Base-by-base conservation (phyloP, 371 early-diverging fungal genomes). In the Rhizopus stolonifer region DNA sequence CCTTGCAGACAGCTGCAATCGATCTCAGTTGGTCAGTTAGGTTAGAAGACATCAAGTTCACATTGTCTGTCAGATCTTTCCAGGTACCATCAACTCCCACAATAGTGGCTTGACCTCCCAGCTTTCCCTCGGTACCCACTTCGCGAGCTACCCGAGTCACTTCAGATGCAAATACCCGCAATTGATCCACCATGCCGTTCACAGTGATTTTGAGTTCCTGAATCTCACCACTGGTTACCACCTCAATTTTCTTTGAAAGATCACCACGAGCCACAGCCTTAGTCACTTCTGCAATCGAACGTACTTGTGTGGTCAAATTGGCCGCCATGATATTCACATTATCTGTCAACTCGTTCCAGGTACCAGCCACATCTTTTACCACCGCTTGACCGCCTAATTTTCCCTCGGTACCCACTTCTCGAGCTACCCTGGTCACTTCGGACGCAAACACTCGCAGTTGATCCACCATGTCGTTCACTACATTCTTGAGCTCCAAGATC, bases 11-110 rank as follows among this genome's bases (percentile, higher is more conserved):
- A 5, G 56, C 49, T 13, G 79, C 76, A 54, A 79, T 79, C 7
- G 67, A 63, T 13, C 79, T 67, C 23, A 79, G 63, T 40, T 79
- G 79, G 39, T 62, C 62, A 6, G 79, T 79, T 40, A 79, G 46
- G 21, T 79, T 79, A 24, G 67, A 52, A 0, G 85, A 83, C 85
- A 85, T 56, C 7, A 71, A 67, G 43, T 85, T 85, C 33, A 86
- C 83, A 49, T 82, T 86, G 44, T 82, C 80, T 2, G 88, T 88
- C 36, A 88, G 61, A 26, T 83, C 85, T 49, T 82, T 84, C 89
- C 89, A 88, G 0, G 82, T 84, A 11, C 89, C 89, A 43, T 70
- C 84, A 0, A 85, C 84, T 22, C 72, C 82, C 21, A 77, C 63
- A 2, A 86, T 83, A 1, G 48, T 52, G 0, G 80, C 81, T 45